Evolutionary conservation across 768 basidiomycete species (phyloP).

Genomic region (Russula lepida): DNA sequence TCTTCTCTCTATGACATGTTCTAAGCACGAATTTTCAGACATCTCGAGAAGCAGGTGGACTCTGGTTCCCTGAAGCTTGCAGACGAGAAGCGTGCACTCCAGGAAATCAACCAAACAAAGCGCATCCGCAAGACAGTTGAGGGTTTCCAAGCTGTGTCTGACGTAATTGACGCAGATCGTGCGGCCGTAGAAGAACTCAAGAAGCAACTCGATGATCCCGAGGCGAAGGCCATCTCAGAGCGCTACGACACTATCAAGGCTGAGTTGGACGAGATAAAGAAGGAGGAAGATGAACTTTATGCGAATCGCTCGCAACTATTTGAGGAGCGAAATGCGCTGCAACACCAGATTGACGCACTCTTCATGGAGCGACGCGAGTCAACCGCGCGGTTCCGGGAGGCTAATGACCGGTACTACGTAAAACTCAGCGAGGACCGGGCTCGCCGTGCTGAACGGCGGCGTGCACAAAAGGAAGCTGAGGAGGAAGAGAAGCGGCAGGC

Average conservation of each 20-base stretch:
- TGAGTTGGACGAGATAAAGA: conserved; percentile 81
- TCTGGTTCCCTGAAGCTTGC: conserved; percentile 86
- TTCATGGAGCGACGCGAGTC: conserved; percentile 74
- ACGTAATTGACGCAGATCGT: conserved; percentile 73
- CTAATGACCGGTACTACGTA: conserved; percentile 70
- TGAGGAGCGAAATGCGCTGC: conserved; percentile 74
- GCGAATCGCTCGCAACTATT: conserved; percentile 74
- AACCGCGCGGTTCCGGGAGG: conserved; percentile 62
- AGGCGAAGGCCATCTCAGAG: conserved; percentile 69
- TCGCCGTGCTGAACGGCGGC: conserved; percentile 67
- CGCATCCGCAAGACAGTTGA: conserved; percentile 72
- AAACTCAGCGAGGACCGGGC: conserved; percentile 88
- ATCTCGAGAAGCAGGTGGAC: conserved; percentile 85
- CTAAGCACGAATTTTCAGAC: conserved; percentile 35
- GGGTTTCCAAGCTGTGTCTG: conserved; percentile 69
- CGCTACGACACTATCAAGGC: conserved; percentile 74
- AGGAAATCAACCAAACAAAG: conserved; percentile 70
- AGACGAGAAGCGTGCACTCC: conserved; percentile 92
- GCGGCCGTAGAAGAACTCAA: conserved; percentile 67
- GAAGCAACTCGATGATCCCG: conserved; percentile 85
- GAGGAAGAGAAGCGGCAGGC: conserved; percentile 77
- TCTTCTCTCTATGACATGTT: conserved; percentile 6
- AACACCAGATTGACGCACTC: conserved; percentile 59
- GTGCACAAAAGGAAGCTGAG: conserved; percentile 66
- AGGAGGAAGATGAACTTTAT: conserved; percentile 77